phyloP scores from a whole-genome alignment of 2,329 filamentous ascomycete species.

The Didymella segeticola region DNA sequence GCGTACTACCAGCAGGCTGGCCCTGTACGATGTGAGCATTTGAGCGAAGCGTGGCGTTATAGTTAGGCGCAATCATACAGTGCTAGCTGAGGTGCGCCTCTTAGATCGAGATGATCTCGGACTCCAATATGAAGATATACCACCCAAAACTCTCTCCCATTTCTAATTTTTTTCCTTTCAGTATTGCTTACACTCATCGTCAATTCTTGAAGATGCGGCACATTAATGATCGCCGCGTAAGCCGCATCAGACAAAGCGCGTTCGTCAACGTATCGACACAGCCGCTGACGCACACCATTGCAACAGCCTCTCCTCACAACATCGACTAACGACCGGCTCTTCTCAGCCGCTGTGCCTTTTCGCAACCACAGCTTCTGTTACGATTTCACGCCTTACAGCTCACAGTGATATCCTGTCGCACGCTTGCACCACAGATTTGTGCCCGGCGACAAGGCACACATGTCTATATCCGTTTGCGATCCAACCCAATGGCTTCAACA shows the following conservation, averaged over 20 bases:
- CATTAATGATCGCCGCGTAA: slow-evolving; percentile 13
- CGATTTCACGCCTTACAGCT: background rate
- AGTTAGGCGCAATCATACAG: slow-evolving; percentile 4
- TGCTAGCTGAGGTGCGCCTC: slow-evolving; percentile 7
- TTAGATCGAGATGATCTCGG: background rate
- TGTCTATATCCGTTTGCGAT: background rate
- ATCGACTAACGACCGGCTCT: background rate
- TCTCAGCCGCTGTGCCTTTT: background rate
- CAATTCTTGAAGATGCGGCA: background rate
- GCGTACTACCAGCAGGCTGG: background rate
- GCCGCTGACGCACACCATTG: slow-evolving; percentile 17
- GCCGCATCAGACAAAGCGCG: slow-evolving; percentile 13
- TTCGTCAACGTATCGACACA: slow-evolving; percentile 8
- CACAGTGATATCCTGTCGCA: background rate
- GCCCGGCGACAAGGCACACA: background rate
- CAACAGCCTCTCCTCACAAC: background rate
- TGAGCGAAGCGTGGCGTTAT: slow-evolving; percentile 13
- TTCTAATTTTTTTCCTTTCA: background rate
- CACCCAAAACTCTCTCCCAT: background rate
- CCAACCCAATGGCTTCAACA: slow-evolving; percentile 9
- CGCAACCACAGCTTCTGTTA: background rate
- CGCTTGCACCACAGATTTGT: background rate
- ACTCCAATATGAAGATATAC: slow-evolving; percentile 2
- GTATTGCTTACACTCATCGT: background rate
- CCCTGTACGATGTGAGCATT: slow-evolving; percentile 9